Evolutionary conservation across 164 flowering plant species (phyloP), one percentile per base, ranked within the genome.

Genomic region (Litsea cubeba): DNA sequence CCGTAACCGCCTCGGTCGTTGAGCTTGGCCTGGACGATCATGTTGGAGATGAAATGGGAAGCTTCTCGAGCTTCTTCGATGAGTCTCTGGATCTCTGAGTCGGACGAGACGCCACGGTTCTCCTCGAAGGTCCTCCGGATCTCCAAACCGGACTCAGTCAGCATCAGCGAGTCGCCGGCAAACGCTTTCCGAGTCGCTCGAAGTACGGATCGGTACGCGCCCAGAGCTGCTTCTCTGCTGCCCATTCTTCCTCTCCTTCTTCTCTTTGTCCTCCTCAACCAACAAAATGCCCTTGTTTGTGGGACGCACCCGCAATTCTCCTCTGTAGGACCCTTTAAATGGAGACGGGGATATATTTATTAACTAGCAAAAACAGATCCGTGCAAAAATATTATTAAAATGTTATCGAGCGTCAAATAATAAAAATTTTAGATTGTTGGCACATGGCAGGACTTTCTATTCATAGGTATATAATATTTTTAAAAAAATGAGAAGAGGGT

Each of bases 11-110:
- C 97, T 2, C 83, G 79, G 2, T 83, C 72, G 72, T 86, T 92
- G 81, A 87, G 90, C 72, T 85, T 84, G 76, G 98, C 97, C 75
- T 92, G 97, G 75, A 94, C 94, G 77, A 92, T 89, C 94, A 89
- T 92, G 86, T 78, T 89, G 78, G 95, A 78, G 74, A 94, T 85
- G 89, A 92, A 94, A 40, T 85, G 69, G 8, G 94, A 80, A 63
- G 98, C 98, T 74, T 90, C 90, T 6, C 82, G 82, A 64, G 98
- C 98, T n/a, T 92, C 91, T 2, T 84, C 93, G 7, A 90, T 82
- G 66, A 84, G 93, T 62, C 79, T 81, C 62, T 75, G 76, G 64
- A 92, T 84, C 78, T 92, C 92, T 12, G 86, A 15, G 28, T 85
- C 87, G 22, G 92, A 87, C 2, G 86, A 70, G 12, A 89, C 89